Conservation (phyloP, 1,284 basidiomycete genomes). For the Ganoderma multipileum region DNA sequence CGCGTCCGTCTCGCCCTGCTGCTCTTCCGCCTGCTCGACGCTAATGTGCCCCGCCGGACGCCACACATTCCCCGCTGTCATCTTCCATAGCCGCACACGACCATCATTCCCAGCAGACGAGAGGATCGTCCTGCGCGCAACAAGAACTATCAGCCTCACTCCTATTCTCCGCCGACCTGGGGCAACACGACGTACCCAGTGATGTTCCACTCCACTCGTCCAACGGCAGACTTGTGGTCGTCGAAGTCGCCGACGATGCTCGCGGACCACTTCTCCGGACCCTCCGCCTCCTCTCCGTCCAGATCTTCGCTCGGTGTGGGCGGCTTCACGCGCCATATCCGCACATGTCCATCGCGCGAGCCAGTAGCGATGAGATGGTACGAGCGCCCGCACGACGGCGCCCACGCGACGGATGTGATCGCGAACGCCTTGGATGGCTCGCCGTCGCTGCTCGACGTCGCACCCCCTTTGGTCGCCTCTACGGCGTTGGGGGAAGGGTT, state of each 20-base stretch:
- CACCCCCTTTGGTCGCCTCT: not conserved
- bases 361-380: slow-evolving; percentile 94
- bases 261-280: slow-evolving; percentile 66
- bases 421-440: slow-evolving; percentile 56
- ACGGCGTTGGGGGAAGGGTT: slow-evolving; percentile 39
- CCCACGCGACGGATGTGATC: slow-evolving; percentile 87
- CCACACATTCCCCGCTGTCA: slow-evolving; percentile 78
- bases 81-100: slow-evolving; percentile 88
- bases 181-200: slow-evolving; percentile 66
- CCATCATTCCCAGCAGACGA: slow-evolving; percentile 92
- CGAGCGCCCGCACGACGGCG: slow-evolving; percentile 88
- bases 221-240: slow-evolving; percentile 78
- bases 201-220: slow-evolving; percentile 86
- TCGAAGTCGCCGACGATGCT: slow-evolving; percentile 86
- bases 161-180: slow-evolving; percentile 22
- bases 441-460: slow-evolving; percentile 29
- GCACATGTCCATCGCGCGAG: slow-evolving; percentile 82
- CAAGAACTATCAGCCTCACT: slow-evolving; percentile 2
- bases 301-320: slow-evolving; percentile 40
- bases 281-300: slow-evolving; percentile 46
- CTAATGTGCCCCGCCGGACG: slow-evolving; percentile 78
- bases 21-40: slow-evolving; percentile 74
- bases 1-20: slow-evolving; percentile 50
- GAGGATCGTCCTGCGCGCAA: slow-evolving; percentile 73
- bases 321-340: slow-evolving; percentile 86